Base-by-base conservation (phyloP, 1,284 basidiomycete genomes). In the Cryptococcus sp. region DNA sequence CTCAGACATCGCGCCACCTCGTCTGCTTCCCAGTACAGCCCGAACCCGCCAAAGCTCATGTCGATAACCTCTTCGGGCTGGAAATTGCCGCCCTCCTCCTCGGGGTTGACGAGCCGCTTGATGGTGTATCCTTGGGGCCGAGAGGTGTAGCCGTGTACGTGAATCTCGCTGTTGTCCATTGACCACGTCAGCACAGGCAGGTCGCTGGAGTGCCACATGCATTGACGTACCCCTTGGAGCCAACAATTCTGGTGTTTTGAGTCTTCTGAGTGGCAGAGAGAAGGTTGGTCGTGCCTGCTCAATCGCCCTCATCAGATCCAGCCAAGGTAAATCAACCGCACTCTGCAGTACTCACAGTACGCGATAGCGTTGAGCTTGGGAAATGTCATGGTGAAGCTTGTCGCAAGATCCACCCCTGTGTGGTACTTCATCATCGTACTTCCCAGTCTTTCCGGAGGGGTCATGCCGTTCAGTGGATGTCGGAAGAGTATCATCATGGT, bases 11-110 rank as follows among this genome's bases (percentile, higher is more conserved):
- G 58, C 2, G 77, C 78, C 1, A 77, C 76, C 15, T 67, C 75
- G 54, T 79, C 78, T 0, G 78, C 78, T 59, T 79, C 77, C 65
- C 71, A 77, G 13, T 70, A 68, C 40, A 76, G 65, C 7, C 73
- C 75, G 28, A 61, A 65, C 12, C 66, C 68, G 11, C 68, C 62
- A 37, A 77, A 66, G 7, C 51, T 54, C 35, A 61, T 62, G 37
- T 70, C 68, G 21, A 71, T 53, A 20, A 56, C 40, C 35, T 68
- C 63, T 18, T 69, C 64, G 18, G 53, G 46, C 9, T 64, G 57
- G 46, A 60, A 64, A 0, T 56, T 43, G 4, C 49, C 55, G 12
- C 44, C 48, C 48, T 60, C 51, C 20, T 52, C 54, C 16, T 45
- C 35, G 2, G 62, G 58, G 20, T 67, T 46, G 37, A 36, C 43